Evolutionary conservation across 2,329 filamentous ascomycete genomes (phyloP), one percentile per base, ranked within the genome.

Genomic region (Macrophomina pseudophaseolina): DNA sequence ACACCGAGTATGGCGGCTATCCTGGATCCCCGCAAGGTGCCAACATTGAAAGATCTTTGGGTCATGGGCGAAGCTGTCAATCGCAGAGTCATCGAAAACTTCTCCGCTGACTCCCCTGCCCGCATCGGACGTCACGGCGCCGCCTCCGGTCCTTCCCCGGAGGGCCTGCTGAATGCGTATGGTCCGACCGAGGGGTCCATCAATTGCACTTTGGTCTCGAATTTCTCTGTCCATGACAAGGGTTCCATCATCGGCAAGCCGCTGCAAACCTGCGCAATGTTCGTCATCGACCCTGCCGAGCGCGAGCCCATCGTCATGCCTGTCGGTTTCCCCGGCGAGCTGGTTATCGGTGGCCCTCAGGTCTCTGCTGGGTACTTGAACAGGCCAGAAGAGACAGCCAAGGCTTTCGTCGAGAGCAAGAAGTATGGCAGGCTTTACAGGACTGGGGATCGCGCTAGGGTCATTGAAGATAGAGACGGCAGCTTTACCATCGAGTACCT

Each of bases 161-260:
- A 80, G 48, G 85, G 88, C 12, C 81, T 97, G 0, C 93, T 89
- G 74, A 90, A 95, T 80, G 93, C 88, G 0, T 97, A 97, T 69
- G 92, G 92, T 0, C 92, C 93, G 0, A 92, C 91, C 0, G 93
- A 96, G 76, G 93, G 91, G 0, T 96, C 92, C 1, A 96, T 97
- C 70, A 93, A 97, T 23, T 96, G 92, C 77, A 93, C 91, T 0
- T 85, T 94, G 8, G 89, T 89, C 68, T 77, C 82, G 9, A 82
- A 85, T 49, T 88, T 94, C 74, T 77, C 80, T 0, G 70, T 71
- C 0, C 78, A 81, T 0, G 87, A 93, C 71, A 79, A 84, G 18
- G 86, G 91, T 54, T 89, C 88, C 67, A 93, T 94, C 71, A 88
- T 97, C n/a, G 94, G 94, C 0, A 84, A 82, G 68, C 85, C 88